Conservation (phyloP, 192 early-diverging fungal genomes). For the Linnemannia elongata region DNA sequence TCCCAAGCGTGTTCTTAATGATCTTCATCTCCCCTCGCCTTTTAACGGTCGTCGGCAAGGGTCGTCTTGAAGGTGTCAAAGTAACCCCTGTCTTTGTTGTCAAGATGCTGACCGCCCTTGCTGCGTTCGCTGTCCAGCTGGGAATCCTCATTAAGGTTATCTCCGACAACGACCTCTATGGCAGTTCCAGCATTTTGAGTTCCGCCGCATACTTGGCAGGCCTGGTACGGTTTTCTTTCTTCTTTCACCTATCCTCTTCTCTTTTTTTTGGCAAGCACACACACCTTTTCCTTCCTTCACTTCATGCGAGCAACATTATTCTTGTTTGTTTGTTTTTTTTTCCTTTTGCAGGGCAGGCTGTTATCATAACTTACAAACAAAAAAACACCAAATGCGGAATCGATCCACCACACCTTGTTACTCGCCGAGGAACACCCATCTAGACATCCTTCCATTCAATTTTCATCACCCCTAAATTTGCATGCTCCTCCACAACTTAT, state of each 20-base stretch:
- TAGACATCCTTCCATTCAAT: too few species aligned
- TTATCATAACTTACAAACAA: too few species aligned
- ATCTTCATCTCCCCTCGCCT: conserved; percentile 17
- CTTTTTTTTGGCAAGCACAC: not conserved
- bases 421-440: too few species aligned
- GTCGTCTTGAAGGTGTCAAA: conserved; percentile 11
- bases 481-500: too few species aligned
- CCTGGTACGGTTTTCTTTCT: conserved; percentile 3
- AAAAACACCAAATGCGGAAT: too few species aligned
- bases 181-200: conserved; percentile 14
- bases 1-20: conserved; percentile 18
- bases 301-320: too few species aligned
- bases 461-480: not conserved
- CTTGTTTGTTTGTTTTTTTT: too few species aligned
- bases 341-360: too few species aligned
- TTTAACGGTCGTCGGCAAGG: conserved; percentile 8
- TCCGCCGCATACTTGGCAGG: conserved; percentile 4
- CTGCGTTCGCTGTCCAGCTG: conserved; percentile 12
- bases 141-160: conserved; percentile 7
- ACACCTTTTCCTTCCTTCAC: too few species aligned
- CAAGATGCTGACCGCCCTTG: not conserved
- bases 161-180: not conserved
- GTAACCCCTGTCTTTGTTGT: not conserved
- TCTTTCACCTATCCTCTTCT: conserved; percentile 1
- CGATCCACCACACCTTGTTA: too few species aligned